Base-by-base conservation (phyloP, 176 grass and related monocot species). In the Aechmea fasciata region DNA sequence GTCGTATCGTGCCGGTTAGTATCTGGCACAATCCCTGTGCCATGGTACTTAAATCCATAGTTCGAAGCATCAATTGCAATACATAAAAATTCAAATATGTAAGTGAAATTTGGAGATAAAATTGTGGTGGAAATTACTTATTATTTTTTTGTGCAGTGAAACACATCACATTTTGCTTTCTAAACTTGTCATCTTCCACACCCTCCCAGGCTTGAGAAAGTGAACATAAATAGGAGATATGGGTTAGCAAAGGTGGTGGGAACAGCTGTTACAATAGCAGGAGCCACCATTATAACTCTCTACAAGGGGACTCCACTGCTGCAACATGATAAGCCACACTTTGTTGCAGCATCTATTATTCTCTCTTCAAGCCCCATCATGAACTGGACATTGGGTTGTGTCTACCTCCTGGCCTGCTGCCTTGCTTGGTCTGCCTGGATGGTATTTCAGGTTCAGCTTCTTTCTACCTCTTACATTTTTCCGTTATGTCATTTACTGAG, bases 361-460 rank as follows among this genome's bases (percentile, higher is more conserved):
- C 26, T 57, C 9, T 82, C 88, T 65, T 64, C 81, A 65, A 81
- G 82, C 63, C 23, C 49, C 52, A 77, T 81, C 15, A 50, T 81
- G 66, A 79, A 91, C 63, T 91, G 88, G 88, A 84, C 81, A 51
- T 80, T 91, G 51, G 88, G 88, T 62, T 91, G 88, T 54, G 67
- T 82, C 28, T 91, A 83, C 69, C 75, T 91, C 48, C 85, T 91
- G 24, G 84, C 78, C 10, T 84, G 87, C 52, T 91, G 88, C 67
- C 24, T 85, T 33, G 78, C 88, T 54, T 91, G 88, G 88, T 87
- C 88, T 33, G 75, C 77, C 69, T 91, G 84, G 84, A 87, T 91
- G 88, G 88, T 87, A 47, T 78, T 91, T 73, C 88, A 87, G 88
- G 84, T 79, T 79, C 65, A 62, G 63, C 12, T 69, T 29, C 51